These are phyloP conservation scores for Globisporangium uncinulatum DNA, from an alignment of 352 stramenopile species.

Conservation along the genomic window DNA sequence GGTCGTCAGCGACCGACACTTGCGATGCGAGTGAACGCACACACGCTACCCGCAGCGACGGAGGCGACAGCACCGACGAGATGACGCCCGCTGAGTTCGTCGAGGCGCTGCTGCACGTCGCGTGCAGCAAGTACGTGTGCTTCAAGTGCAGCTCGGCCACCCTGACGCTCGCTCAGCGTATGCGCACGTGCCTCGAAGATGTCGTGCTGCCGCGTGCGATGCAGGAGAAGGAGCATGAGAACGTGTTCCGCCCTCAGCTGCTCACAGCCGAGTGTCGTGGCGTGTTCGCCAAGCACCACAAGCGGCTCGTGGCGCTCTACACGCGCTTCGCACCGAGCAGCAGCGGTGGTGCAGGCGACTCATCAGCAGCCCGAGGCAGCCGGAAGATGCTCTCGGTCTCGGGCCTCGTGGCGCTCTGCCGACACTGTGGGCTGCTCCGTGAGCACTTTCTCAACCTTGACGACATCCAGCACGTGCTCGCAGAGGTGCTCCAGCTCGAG, in stretches of 20 bases:
- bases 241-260: conserved; percentile 47
- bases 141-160: conserved; percentile 7
- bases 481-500: conserved; percentile 55
- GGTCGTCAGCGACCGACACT: too few species aligned
- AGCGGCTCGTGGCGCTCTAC: conserved; percentile 38
- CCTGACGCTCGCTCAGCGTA: conserved; percentile 26
- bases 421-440: conserved; percentile 47
- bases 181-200: conserved; percentile 44
- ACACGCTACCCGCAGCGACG: neutral
- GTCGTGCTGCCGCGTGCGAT: conserved; percentile 49
- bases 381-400: conserved; percentile 42
- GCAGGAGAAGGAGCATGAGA: conserved; percentile 39
- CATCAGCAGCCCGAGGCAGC: neutral
- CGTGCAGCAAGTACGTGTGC: conserved; percentile 30
- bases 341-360: neutral
- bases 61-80: conserved; percentile 23
- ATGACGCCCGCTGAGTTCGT: conserved; percentile 69
- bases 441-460: conserved; percentile 58
- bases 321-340: conserved; percentile 23
- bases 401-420: conserved; percentile 36
- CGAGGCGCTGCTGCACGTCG: conserved; percentile 53
- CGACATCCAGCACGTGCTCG: conserved; percentile 54
- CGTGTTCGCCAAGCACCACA: conserved; percentile 44
- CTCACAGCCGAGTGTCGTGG: conserved; percentile 41
- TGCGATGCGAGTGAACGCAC: neutral